Evolutionary conservation across 1,284 basidiomycete species (phyloP), one percentile per base, ranked within the genome.

Genomic region (Cutaneotrichosporon sp.): DNA sequence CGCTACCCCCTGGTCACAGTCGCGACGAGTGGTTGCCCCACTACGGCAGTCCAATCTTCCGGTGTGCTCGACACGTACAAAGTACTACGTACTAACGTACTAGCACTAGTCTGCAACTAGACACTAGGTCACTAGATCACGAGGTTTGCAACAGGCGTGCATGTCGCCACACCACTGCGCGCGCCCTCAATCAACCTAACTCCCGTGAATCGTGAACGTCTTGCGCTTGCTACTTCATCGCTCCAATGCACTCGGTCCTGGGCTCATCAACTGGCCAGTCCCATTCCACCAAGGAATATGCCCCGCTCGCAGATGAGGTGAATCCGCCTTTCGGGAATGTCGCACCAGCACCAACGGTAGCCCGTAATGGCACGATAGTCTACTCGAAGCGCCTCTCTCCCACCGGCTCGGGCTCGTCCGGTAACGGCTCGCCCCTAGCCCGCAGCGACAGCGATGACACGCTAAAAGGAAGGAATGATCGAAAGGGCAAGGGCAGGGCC

Each of bases 231-330:
- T 17, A 43, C 14, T 23, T 43, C 18, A n/a, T 43, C n/a, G 42
- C 23, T 15, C 26, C 26, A 30, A 30, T 30, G 26, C 5, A 30
- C 26, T 30, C 26, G 26, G 26, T 30, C 10, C 26, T 30, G 5
- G 26, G 26, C 5, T 30, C 26, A 10, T 30, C 26, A 10, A 10
- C 26, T 5, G 26, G 7, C 26, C 26, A 30, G 37, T 39, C 53
- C 14, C 55, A 61, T 26, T 59, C 57, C 1, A 49, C 48, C 5
- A 55, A 51, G 49, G 52, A 59, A 14, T 73, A 73, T 49, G 62
- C 67, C 15, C 70, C 70, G 2, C 56, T 73, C 8, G 58, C 66
- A 9, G 70, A 71, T 54, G 68, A 69, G 47, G 54, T 60, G 26
- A 66, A 65, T 40, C 66, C 67, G 4, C 60, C 65, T 2, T 67